Base-by-base conservation (phyloP, 108 stramenopile species). In the Discostella pseudostelligera region DNA sequence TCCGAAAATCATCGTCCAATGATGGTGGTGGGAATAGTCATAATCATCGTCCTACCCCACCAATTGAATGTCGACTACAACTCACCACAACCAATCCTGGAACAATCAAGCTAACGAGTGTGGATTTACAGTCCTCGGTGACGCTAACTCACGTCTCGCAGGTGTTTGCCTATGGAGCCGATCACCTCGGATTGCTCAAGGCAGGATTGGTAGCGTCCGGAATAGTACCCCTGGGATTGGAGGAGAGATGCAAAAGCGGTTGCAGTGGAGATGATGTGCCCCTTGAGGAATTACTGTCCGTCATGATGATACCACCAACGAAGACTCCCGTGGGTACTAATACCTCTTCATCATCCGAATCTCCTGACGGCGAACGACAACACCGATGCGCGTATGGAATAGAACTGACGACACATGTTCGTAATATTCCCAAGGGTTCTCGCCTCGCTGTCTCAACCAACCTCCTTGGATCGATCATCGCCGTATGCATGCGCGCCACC, bases 371-470 rank as follows among this genome's bases (percentile, higher is more conserved):
- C 26, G 45, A 16, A 11, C 24, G 39, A 21, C 14, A 39, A 22
- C n/a, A n/a, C n/a, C 42, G 40, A 21, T 65, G 71, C 20, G 3
- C 14, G 0, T 72, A 72, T 29, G 84, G 84, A 0, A 43, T 85
- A 35, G 81, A 85, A 40, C 51, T 85, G 8, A 73, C 69, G 9
- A 82, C 84, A 2, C 50, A 67, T 28, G 84, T 85, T 25, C 79
- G 82, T 29, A 76, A 85, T 22, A 85, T 85, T 44, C 84, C 84
- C 17, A 85, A 85, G 60, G 84, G 84, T 55, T 76, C 74, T 4
- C 70, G 84, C 10, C 67, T 85, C 40, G 84, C 84, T 1, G 84
- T 85, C 3, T 82, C 81, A 7, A 85, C 84, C 29, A 85, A 85
- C 60, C 69, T 85, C 29, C 46, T 85, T 24, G 79, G 77, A 39